Conservation (phyloP, 73 alveolate species). For the Stentor coeruleus region DNA sequence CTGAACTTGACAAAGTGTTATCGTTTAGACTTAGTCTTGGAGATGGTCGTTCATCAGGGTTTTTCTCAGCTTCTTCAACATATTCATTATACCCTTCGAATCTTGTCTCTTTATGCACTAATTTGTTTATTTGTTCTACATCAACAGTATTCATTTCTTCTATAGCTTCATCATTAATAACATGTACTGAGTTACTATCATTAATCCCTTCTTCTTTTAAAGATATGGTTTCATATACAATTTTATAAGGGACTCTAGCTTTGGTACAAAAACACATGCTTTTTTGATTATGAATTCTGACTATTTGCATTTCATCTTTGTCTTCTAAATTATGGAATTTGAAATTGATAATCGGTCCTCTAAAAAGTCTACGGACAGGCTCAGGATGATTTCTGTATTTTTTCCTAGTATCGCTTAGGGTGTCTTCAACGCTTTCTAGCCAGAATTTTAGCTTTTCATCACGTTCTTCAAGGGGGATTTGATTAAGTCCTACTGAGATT, state of each 20-base stretch:
- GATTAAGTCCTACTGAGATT: not conserved
- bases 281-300: not conserved
- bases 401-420: not conserved
- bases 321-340: not conserved
- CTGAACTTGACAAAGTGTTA: slow-evolving; percentile 7
- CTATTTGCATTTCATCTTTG: not conserved
- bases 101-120: slow-evolving; percentile 17
- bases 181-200: not conserved
- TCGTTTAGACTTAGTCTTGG: too few relatives aligned
- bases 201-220: not conserved
- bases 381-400: not conserved
- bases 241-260: slow-evolving; percentile 29
- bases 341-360: not conserved
- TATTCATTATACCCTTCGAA: slow-evolving; percentile 37
- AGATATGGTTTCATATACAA: not conserved
- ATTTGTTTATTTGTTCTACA: not conserved
- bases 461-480: not conserved
- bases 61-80: slow-evolving; percentile 11
- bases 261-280: slow-evolving; percentile 17
- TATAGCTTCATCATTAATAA: not conserved
- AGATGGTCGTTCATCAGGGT: not conserved
- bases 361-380: not conserved
- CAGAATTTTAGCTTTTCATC: not conserved
- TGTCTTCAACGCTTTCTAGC: not conserved
- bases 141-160: not conserved